Evolutionary conservation across 1,284 basidiomycete genomes (phyloP).

Genomic region (Phellopilus nigrolimitatus): DNA sequence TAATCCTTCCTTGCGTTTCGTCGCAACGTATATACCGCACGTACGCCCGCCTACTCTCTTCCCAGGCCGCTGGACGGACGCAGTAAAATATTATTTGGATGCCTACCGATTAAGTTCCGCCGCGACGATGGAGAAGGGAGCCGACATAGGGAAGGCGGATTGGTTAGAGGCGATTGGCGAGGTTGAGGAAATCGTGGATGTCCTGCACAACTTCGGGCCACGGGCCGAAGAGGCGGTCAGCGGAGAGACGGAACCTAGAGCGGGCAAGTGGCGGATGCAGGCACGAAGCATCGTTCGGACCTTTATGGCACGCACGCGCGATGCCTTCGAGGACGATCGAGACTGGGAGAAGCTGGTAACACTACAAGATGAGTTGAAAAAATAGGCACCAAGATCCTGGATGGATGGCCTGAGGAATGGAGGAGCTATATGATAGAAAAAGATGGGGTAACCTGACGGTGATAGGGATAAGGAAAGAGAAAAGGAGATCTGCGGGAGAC

Average conservation of each 20-base stretch:
- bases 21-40: constrained; percentile 76
- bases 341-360: constrained; percentile 73
- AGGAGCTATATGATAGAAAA: constrained; percentile 12
- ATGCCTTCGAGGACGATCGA: constrained; percentile 77
- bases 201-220: constrained; percentile 79
- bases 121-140: constrained; percentile 55
- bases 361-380: constrained; percentile 49
- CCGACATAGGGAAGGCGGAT: constrained; percentile 57
- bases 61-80: constrained; percentile 72
- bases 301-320: constrained; percentile 78
- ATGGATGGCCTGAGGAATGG: no score
- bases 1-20: constrained; percentile 74
- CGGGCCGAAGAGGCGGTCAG: constrained; percentile 40
- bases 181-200: constrained; percentile 79
- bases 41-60: constrained; percentile 74
- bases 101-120: constrained; percentile 76
- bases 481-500: neutral
- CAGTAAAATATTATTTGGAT: constrained; percentile 77
- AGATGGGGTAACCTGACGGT: neutral
- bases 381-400: neutral
- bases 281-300: constrained; percentile 84
- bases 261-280: constrained; percentile 77
- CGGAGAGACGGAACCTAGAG: constrained; percentile 13
- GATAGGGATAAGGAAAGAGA: neutral
- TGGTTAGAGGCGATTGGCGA: constrained; percentile 76